phyloP scores from a whole-genome alignment of 306 rosid species.

The Fragaria nilgerrensis region DNA sequence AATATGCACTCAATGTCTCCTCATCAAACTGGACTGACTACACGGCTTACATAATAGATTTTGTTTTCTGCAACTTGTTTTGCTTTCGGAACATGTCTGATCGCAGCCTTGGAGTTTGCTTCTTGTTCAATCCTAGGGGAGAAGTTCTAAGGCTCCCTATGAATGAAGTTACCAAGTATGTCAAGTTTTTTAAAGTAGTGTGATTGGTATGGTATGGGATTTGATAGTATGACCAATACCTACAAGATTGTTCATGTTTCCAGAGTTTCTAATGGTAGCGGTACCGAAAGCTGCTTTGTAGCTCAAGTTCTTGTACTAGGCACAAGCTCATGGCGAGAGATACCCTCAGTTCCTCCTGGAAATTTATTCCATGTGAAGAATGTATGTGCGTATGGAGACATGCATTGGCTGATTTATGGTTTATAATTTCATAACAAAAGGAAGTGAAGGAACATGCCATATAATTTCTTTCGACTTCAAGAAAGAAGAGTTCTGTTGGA shows the following conservation, averaged over 20 bases:
- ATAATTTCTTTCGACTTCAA: background rate
- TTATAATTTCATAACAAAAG: background rate
- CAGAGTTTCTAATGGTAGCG: background rate
- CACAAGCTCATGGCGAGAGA: background rate
- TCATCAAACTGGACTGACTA: background rate
- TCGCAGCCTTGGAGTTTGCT: background rate
- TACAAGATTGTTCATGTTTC: background rate
- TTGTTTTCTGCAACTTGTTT: background rate
- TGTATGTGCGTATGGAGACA: background rate
- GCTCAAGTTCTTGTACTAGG: background rate
- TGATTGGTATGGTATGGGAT: background rate
- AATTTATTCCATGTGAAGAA: background rate
- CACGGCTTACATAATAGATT: background rate
- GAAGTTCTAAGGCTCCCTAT: background rate
- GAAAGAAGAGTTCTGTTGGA: background rate
- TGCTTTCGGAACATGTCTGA: background rate
- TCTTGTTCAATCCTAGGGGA: background rate
- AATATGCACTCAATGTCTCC: background rate
- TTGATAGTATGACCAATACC: background rate
- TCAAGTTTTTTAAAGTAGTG: background rate
- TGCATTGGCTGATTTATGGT: background rate
- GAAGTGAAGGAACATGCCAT: background rate
- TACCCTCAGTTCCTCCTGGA: background rate
- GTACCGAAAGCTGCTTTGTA: background rate
- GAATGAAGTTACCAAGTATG: background rate